Percentiles rank a stretch among this genome's conserved stretches.
These are phyloP conservation scores for Phytophthora pistaciae DNA, from an alignment of 352 stramenopile species.

Conservation along the genomic window DNA sequence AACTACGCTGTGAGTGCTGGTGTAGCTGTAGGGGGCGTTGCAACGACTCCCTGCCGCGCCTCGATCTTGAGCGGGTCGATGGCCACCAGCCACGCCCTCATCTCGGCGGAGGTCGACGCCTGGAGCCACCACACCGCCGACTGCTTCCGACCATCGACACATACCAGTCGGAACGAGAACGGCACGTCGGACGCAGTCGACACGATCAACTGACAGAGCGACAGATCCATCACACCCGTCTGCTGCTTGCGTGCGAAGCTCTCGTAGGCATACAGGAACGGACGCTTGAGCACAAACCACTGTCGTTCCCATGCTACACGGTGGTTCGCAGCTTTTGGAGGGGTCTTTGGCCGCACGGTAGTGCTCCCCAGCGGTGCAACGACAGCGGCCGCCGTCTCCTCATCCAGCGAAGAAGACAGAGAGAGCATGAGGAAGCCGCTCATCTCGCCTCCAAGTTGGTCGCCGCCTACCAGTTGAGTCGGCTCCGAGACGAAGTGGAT, in stretches of 20 bases:
- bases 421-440: conserved; percentile 82
- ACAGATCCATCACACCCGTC: conserved; percentile 79
- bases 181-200: conserved; percentile 40
- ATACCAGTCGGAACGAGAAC: conserved; percentile 82
- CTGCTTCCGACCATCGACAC: conserved; percentile 54
- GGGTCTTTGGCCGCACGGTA: conserved; percentile 7
- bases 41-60: conserved; percentile 29
- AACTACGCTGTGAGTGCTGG: conserved; percentile 42
- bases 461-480: conserved; percentile 43
- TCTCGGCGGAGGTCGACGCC: conserved; percentile 69
- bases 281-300: conserved; percentile 85
- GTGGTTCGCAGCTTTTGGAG: conserved; percentile 15
- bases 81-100: conserved; percentile 74
- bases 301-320: conserved; percentile 62
- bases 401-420: conserved; percentile 52
- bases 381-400: conserved; percentile 51
- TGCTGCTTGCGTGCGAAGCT: conserved; percentile 73
- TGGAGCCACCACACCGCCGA: conserved; percentile 81
- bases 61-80: conserved; percentile 79
- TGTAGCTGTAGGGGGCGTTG: conserved; percentile 17
- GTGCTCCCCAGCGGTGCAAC: conserved; percentile 30
- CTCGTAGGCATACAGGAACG: conserved; percentile 83
- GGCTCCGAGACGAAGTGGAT: conserved; percentile 73
- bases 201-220: conserved; percentile 66
- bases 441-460: conserved; percentile 61